A percentile compares a stretch with the other conserved stretches of the same genome.
Conservation (phyloP, 2,329 filamentous ascomycete genomes). For the Diaporthe batatas region DNA sequence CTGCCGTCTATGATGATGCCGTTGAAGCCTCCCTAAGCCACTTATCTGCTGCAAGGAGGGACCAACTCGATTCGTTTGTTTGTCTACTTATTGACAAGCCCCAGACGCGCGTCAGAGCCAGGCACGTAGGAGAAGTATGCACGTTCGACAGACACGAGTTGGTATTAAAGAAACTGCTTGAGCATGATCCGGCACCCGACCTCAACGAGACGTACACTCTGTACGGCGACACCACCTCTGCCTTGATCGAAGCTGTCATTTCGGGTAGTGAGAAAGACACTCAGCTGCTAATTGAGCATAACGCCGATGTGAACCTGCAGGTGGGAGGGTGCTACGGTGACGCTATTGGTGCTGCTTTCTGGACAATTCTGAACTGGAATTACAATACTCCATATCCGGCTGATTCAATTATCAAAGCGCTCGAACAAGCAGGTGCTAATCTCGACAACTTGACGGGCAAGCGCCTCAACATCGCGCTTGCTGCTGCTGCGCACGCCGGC, state of each 20-base stretch:
- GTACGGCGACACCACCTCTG: not conserved
- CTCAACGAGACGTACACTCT: not conserved
- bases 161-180: not conserved
- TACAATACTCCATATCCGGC: not conserved
- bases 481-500: not conserved
- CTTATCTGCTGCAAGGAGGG: too few species aligned
- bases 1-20: not conserved
- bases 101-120: too few species aligned
- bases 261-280: not conserved
- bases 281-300: not conserved
- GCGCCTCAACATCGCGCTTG: not conserved
- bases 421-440: not conserved
- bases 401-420: not conserved
- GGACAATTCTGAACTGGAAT: not conserved
- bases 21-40: not conserved
- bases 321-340: not conserved
- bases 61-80: too few species aligned
- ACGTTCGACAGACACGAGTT: too few species aligned
- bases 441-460: not conserved
- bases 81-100: too few species aligned
- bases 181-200: not conserved
- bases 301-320: not conserved
- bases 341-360: not conserved
- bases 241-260: not conserved
- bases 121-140: too few species aligned